Conservation (phyloP, 768 basidiomycete genomes). For the Leccinum longicurvipes region DNA sequence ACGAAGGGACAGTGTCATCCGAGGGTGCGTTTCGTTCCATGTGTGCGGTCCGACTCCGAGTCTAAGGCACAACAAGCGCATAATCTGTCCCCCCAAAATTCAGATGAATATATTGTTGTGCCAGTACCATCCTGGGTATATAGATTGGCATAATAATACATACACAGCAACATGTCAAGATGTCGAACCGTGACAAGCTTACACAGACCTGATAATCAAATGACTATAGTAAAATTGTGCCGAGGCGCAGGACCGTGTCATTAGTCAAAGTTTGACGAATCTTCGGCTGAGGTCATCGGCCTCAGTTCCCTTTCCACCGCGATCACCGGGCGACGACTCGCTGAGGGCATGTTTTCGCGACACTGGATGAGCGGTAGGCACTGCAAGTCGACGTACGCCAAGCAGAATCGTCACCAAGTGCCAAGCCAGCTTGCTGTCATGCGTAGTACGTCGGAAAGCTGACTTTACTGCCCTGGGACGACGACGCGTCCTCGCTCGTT, state of each 20-base stretch:
- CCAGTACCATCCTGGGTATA: not conserved
- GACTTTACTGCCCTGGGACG: not conserved
- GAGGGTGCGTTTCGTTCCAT: not conserved
- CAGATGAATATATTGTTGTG: not conserved
- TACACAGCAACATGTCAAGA: not conserved
- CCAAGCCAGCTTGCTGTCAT: not conserved
- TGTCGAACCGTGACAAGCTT: not conserved
- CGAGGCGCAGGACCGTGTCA: not conserved
- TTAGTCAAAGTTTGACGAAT: not conserved
- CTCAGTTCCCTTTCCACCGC: not conserved
- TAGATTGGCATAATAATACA: constrained; percentile 3
- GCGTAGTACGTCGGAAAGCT: not conserved
- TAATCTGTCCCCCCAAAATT: not conserved
- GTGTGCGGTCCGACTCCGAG: not conserved
- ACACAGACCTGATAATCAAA: not conserved
- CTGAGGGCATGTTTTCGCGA: not conserved
- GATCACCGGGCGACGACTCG: not conserved
- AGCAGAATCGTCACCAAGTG: too few species aligned
- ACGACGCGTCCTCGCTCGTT: constrained; percentile 1
- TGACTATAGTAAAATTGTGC: not conserved
- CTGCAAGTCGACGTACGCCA: not conserved
- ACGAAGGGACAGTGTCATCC: not conserved
- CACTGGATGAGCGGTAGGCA: not conserved
- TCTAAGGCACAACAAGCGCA: not conserved
- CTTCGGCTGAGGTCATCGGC: not conserved